Evolutionary conservation across 345 rosid species (phyloP), one percentile per base, ranked within the genome.

Genomic region (Camelina sativa): DNA sequence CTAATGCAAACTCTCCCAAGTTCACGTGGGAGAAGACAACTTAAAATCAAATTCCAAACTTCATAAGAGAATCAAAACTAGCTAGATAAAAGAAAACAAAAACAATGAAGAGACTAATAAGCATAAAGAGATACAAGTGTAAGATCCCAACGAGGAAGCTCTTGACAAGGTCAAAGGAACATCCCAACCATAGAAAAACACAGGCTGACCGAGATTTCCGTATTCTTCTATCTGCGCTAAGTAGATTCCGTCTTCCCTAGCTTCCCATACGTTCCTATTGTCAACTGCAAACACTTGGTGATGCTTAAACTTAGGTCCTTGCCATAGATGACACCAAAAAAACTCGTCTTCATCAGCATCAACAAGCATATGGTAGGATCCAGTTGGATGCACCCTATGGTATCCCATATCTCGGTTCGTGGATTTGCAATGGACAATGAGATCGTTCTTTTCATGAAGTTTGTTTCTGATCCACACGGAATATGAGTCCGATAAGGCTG

Each of bases 211-310:
- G 16, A 43, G 16, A 23, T 11, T 0, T 23, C 6, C 9, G 9
- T 5, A 1, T 1, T 5, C 0, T 22, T 1, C 0, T 5, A 12
- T 3, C 4, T 25, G 1, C 34, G 59, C 38, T 11, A 19, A 41
- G 10, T 40, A 68, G 52, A 55, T 57, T 28, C 73, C 65, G 6
- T 69, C 73, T 44, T 69, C 65, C 32, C 4, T 69, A 56, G 73
- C 73, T 69, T 57, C 73, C 73, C 73, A 69, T 8, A 44, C 34
- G 55, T 44, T 1, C 8, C 19, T 15, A 43, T 2, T 0, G 19
- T 56, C 55, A 4, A 28, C 30, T 28, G 17, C 1, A 69, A 69
- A 43, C 20, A 57, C 55, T 69, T 69, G 54, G 34, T 69, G 73
- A 56, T 56, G 43, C 20, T 56, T 69, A 15, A 44, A 69, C 3